These are phyloP conservation scores for Plasmodium billcollinsi DNA, from an alignment of 169 alveolate genomes.

Conservation along the genomic window DNA sequence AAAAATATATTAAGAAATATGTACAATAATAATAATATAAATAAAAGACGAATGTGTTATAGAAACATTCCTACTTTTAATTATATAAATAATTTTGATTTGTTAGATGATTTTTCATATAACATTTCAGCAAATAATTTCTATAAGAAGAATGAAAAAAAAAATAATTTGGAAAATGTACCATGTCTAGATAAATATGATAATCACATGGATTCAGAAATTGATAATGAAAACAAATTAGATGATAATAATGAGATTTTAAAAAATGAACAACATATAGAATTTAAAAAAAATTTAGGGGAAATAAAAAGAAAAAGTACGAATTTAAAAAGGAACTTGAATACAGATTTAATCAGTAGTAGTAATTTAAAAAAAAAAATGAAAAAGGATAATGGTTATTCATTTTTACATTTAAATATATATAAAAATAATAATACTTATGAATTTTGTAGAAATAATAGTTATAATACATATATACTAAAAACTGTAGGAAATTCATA, in stretches of 20 bases:
- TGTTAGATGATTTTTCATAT: too few relatives aligned
- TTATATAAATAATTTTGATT: too few relatives aligned
- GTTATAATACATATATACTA: constrained; percentile 62
- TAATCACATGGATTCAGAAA: neutral
- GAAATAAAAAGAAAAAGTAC: constrained; percentile 9
- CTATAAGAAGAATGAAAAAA: neutral
- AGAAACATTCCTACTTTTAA: too few relatives aligned
- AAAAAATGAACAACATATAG: neutral
- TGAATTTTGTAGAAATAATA: constrained; percentile 46
- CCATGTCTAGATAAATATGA: neutral
- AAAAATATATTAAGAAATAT: too few relatives aligned
- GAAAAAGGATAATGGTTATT: constrained; percentile 26
- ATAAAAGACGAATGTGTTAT: too few relatives aligned
- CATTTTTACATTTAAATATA: constrained; percentile 49
- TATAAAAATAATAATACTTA: constrained; percentile 27
- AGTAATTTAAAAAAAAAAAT: constrained; percentile 23
- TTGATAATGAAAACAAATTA: neutral
- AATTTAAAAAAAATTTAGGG: neutral
- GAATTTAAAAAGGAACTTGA: constrained; percentile 35
- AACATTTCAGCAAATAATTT: too few relatives aligned
- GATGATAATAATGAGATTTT: neutral
- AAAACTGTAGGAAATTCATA: constrained; percentile 44
- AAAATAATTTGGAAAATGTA: neutral
- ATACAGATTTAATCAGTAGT: constrained; percentile 4
- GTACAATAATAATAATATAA: too few relatives aligned